Evolutionary conservation across 371 early-diverging fungal genomes (phyloP), one percentile per base, ranked within the genome.

Genomic region (Batkoa obscura): DNA sequence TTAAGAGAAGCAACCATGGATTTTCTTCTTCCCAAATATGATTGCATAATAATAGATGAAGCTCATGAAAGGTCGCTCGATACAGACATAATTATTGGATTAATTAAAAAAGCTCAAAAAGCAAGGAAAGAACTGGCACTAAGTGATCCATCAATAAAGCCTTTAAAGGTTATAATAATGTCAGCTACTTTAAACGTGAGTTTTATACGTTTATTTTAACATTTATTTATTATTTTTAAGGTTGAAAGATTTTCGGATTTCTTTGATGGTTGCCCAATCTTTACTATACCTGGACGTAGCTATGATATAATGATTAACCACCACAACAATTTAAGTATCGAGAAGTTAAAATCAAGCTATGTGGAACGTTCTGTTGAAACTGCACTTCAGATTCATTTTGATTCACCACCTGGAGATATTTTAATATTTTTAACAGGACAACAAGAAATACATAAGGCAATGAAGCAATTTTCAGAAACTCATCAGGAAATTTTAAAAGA

Each of bases 51-150:
- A 8, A 73, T 89, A 12, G 96, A 95, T 64, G 96, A 95, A 71
- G 94, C 94, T 0, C 98, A 98, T 66, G 98, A 98, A 68, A 76
- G 96, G 46, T 84, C 81, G 0, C 68, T 91, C 1, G 90, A 93
- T 57, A 94, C 94, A 0, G 98, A 98, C 60, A 75, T 98, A 4
- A 62, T 95, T 2, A 80, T 98, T 62, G 93, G 91, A 1, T 66
- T 91, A 39, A 65, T 93, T 41, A 81, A 83, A 57, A 60, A 76
- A 60, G 73, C 79, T 45, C 72, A 67, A 59, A 56, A 67, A 35
- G 38, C 69, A 50, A 64, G 75, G n/a, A 39, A 5, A 1, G 30
- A 57, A 3, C 23, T 23, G 23, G 23, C 23, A 23, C 23, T 23
- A 23, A 23, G 23, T 23, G 23, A 23, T 23, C 23, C 23, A 23